Base-by-base conservation (phyloP, 2,329 filamentous ascomycete genomes). In the Cladobotryum protrusum region DNA sequence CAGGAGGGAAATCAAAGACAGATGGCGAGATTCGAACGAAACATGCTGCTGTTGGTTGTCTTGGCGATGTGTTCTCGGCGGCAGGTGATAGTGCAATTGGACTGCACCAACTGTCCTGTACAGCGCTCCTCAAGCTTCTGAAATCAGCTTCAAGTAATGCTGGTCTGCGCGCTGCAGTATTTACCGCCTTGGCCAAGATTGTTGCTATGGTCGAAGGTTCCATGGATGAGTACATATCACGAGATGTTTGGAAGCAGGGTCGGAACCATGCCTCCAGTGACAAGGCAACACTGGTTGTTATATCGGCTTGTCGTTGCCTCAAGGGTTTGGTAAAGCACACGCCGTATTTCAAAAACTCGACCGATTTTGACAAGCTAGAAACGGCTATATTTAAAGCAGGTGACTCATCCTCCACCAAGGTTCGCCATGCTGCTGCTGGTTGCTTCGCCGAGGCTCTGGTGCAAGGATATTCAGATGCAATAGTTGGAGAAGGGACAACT, bases 51-150 rank as follows among this genome's bases (percentile, higher is more conserved):
- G 86, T 88, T 36, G 82, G 86, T 64, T 95, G 89, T 63, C 67
- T 99, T 58, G 93, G 93, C 32, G 86, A 93, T 62, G 82, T 97
- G 33, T 97, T 91, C 68, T 87, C 86, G 52, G 82, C 87, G n/a
- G 92, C 92, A 2, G 93, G 93, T 48, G 93, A 97, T 67, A 96
- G 92, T 67, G 89, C 88, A 44, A 88, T 95, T 66, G 85, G 86
- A 55, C 73, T 96, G 52, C 89, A 93, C 54, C 83, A 85, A 49
- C 70, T 95, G 53, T 82, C 85, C 14, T 88, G 84, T 58, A 78
- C 82, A 11, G 80, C 83, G 5, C 70, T 95, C 46, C 61, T 95
- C 50, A 95, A 91, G 67, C 73, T 91, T 0, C 70, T 95, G 55
- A 97, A 96, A 68, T 73, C 81, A 11, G 83, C 90, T 0, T 83